Base-by-base conservation (phyloP, 1,139 yeast genomes). In the Candida buenavistaensis region DNA sequence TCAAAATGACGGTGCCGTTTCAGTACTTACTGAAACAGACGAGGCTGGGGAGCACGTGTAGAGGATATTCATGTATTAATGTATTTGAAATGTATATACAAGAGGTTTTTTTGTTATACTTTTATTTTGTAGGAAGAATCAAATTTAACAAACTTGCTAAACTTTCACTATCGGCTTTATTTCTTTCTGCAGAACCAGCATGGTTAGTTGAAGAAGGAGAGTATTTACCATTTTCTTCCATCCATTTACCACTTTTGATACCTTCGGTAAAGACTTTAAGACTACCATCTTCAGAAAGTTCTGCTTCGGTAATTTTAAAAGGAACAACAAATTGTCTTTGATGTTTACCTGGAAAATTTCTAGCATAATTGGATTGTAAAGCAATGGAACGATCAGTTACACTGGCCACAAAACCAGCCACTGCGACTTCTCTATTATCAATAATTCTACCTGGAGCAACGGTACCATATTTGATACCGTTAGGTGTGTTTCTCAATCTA, bases 391-490 rank as follows among this genome's bases (percentile, higher is more conserved):
- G 58, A 36, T 68, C 74, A 42, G 59, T 61, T 4, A 54, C 64
- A 46, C 54, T 52, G 10, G 72, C 80, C 28, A 82, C 69, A 46
- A 85, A 83, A n/a, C 95, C 95, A 51, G 85, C 94, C 45, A 83
- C 68, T 6, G 87, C 90, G 19, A 80, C 82, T 34, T 69, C 72
- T 40, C 73, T 66, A 30, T 64, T 61, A 33, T 67, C 72, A 26
- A 83, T 64, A 29, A 77, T 62, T 65, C 96, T 80, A 42, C 94
- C 96, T 11, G 85, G 84, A 10, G 79, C 81, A 23, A 82, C 67
- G 38, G 68, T 66, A 23, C 78, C 77, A 38, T 76, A 68, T 36
- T 72, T 65, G 25, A 82, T 63, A 31, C 96, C 96, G 47, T 82
- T 76, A 21, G 95, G 95, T 2, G 89, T 73, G 59, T 82, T 85